Percentiles rank a stretch among this genome's conserved stretches.
These are phyloP conservation scores for Stachybotrys elegans DNA, from an alignment of 2,329 filamentous ascomycete genomes.

Conservation along the genomic window DNA sequence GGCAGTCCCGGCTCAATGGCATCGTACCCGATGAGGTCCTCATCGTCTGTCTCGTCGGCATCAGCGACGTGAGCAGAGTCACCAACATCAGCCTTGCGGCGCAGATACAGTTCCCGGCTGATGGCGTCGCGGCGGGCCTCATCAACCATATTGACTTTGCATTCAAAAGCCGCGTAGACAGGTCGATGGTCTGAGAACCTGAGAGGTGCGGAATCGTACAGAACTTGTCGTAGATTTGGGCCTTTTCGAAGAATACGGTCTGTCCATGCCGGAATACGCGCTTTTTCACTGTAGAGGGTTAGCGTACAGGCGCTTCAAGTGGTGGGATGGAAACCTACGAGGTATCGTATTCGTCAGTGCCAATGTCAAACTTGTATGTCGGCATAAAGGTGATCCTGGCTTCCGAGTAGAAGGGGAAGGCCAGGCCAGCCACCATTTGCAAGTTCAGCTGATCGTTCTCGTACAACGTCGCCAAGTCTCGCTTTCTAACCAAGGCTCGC, in stretches of 20 bases:
- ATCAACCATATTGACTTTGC: slow-evolving; percentile 74
- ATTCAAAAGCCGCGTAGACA: slow-evolving; percentile 85
- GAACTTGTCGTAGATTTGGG: slow-evolving; percentile 71
- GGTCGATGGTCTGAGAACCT: slow-evolving; percentile 95
- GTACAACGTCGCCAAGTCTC: slow-evolving; percentile 74
- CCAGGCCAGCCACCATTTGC: slow-evolving; percentile 89
- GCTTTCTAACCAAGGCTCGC: slow-evolving; percentile 64
- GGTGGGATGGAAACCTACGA: slow-evolving; percentile 51
- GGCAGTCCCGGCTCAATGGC: slow-evolving; percentile 74
- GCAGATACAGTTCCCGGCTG: slow-evolving; percentile 68
- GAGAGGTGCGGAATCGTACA: slow-evolving; percentile 78
- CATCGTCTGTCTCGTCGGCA: slow-evolving; percentile 61
- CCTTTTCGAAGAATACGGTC: slow-evolving; percentile 90
- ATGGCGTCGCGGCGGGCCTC: slow-evolving; percentile 68
- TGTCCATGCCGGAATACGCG: slow-evolving; percentile 93
- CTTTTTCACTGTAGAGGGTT: slow-evolving; percentile 65
- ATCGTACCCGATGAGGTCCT: slow-evolving; percentile 77
- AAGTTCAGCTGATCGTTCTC: slow-evolving; percentile 94
- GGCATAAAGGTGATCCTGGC: slow-evolving; percentile 82
- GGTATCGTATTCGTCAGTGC: slow-evolving; percentile 83
- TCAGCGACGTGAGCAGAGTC: slow-evolving; percentile 50
- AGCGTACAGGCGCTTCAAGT: slow-evolving; percentile 4
- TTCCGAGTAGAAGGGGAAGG: slow-evolving; percentile 90
- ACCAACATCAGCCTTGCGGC: slow-evolving; percentile 62
- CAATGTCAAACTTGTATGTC: slow-evolving; percentile 93